Evolutionary conservation across 2,329 filamentous ascomycete genomes (phyloP).

Genomic region (Exophiala mesophila): DNA sequence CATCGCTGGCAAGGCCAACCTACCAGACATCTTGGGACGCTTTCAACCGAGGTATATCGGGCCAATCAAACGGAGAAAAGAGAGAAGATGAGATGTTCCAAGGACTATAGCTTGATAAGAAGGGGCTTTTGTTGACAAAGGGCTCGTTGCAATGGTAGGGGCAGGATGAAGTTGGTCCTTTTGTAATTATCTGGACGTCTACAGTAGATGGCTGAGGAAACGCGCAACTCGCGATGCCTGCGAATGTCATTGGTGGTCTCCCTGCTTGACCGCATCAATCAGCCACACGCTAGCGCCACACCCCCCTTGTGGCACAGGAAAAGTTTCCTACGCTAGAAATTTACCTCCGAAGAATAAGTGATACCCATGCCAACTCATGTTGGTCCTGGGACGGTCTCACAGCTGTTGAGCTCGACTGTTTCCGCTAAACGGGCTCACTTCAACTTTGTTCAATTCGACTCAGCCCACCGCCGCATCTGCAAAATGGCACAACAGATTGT

Average conservation of each 20-base stretch:
- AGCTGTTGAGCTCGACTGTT: no score
- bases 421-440: no score
- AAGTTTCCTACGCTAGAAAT: not conserved
- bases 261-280: not conserved
- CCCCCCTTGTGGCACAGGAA: not conserved
- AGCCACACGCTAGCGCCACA: not conserved
- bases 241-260: not conserved
- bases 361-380: no score
- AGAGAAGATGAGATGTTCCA: constrained; percentile 1
- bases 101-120: constrained; percentile 5
- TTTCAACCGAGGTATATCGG: constrained; percentile 13
- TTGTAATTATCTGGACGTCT: not conserved
- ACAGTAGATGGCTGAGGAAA: no score
- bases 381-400: no score
- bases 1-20: constrained; percentile 24
- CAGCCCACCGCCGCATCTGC: no score
- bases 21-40: constrained; percentile 41
- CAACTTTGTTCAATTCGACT: no score
- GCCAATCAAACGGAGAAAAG: constrained; percentile 12
- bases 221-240: constrained; percentile 4
- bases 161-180: constrained; percentile 4
- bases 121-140: constrained; percentile 5
- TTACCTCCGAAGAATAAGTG: not conserved
- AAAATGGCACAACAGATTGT: constrained; percentile 27
- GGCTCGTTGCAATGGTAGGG: constrained; percentile 2